Conservation (phyloP, 345 rosid genomes). For the Euphorbia tirucalli region DNA sequence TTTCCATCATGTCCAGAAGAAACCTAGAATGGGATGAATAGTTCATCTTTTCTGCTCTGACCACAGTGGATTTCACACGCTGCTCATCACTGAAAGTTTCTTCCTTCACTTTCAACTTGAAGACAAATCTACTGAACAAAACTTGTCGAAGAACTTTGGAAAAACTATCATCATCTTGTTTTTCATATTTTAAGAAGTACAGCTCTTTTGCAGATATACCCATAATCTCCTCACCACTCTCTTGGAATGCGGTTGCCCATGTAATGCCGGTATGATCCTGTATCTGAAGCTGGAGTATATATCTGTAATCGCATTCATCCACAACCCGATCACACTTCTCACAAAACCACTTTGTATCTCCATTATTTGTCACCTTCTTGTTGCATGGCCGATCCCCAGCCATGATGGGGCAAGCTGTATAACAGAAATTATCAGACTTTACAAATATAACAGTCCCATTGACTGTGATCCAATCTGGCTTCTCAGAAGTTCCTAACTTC, state of each 20-base stretch:
- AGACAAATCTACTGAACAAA: constrained; percentile 55
- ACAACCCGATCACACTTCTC: constrained; percentile 70
- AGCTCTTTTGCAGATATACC: constrained; percentile 84
- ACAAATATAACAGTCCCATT: constrained; percentile 57
- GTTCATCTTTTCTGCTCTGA: constrained; percentile 68
- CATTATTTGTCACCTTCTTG: constrained; percentile 88
- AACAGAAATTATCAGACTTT: constrained; percentile 81
- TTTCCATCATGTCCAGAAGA: constrained; percentile 59
- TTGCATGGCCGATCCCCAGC: constrained; percentile 76
- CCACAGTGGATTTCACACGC: constrained; percentile 78
- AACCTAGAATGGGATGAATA: constrained; percentile 56
- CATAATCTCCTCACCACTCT: constrained; percentile 75
- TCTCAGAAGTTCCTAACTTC: constrained; percentile 85
- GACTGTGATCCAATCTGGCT: constrained; percentile 88
- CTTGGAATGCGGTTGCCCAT: constrained; percentile 95
- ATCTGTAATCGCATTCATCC: constrained; percentile 81
- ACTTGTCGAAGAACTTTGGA: constrained; percentile 60
- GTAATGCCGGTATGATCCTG: constrained; percentile 83
- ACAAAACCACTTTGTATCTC: constrained; percentile 91
- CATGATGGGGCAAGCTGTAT: constrained; percentile 85
- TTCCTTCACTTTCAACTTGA: constrained; percentile 92
- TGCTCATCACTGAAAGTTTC: constrained; percentile 83
- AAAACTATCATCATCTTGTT: constrained; percentile 66
- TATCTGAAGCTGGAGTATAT: constrained; percentile 82
- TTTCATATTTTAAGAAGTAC: constrained; percentile 56